Conservation (phyloP, 2,329 filamentous ascomycete genomes). For the Cladophialophora psammophila region DNA sequence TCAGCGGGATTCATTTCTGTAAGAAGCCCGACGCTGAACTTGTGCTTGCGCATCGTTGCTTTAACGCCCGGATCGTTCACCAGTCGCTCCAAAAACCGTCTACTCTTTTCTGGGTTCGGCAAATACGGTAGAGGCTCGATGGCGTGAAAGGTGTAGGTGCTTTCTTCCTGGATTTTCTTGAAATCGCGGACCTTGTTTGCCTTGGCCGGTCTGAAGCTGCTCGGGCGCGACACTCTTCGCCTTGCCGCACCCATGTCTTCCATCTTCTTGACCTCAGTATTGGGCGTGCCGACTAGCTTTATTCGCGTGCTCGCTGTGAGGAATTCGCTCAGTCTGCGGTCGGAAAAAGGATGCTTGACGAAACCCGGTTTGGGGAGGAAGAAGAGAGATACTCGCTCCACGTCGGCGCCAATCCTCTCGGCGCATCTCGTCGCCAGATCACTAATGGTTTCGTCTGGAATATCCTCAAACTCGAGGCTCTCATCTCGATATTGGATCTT, state of each 20-base stretch:
- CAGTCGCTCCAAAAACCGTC: conserved; percentile 76
- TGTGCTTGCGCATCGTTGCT: conserved; percentile 80
- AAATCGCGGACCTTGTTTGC: conserved; percentile 42
- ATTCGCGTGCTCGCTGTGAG: conserved; percentile 55
- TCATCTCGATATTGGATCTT: conserved; percentile 64
- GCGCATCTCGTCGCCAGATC: conserved; percentile 50
- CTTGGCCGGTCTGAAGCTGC: conserved; percentile 36
- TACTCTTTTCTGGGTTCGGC: conserved; percentile 74
- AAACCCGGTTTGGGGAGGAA: conserved; percentile 57
- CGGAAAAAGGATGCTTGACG: conserved; percentile 53
- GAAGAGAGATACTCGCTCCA: conserved; percentile 54
- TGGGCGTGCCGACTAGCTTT: conserved; percentile 54
- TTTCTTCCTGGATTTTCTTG: conserved; percentile 59
- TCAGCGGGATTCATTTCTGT: conserved; percentile 94
- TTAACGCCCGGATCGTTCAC: conserved; percentile 85
- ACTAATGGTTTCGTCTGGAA: conserved; percentile 59
- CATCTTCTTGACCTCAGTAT: conserved; percentile 52
- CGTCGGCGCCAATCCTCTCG: conserved; percentile 48
- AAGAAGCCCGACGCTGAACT: conserved; percentile 82
- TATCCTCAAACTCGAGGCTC: conserved; percentile 57
- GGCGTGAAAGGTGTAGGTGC: conserved; percentile 79
- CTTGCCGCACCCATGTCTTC: conserved; percentile 48
- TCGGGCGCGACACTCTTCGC: conserved; percentile 44
- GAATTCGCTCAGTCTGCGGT: conserved; percentile 46
- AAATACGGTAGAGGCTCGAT: conserved; percentile 79